These are phyloP conservation scores for Sedum album DNA, from an alignment of 164 flowering plant species.

Conservation along the genomic window DNA sequence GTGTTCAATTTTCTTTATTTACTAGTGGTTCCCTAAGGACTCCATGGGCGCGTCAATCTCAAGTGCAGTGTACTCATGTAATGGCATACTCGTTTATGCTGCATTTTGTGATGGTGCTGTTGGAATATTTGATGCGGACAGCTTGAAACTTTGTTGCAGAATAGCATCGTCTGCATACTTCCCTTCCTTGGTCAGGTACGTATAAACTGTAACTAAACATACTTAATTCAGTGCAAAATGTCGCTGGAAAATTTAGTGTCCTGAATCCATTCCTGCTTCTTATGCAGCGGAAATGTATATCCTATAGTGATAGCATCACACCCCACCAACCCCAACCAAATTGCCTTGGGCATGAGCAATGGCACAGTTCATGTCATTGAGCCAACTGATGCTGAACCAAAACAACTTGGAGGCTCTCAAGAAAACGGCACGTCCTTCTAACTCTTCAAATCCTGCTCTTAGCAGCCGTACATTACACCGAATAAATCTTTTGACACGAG, in stretches of 20 bases:
- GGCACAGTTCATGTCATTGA: too few species aligned
- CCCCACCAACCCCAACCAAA: constrained; percentile 69
- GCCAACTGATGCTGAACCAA: constrained; percentile 59
- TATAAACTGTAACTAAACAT: not conserved
- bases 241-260: not conserved
- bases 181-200: constrained; percentile 13
- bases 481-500: too few species aligned
- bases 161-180: constrained; percentile 63
- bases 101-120: constrained; percentile 71
- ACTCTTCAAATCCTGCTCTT: constrained; percentile 48
- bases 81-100: constrained; percentile 67
- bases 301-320: too few species aligned
- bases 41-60: constrained; percentile 60
- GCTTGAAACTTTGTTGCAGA: too few species aligned
- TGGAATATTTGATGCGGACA: too few species aligned
- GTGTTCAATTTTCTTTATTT: constrained; percentile 1
- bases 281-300: constrained; percentile 35
- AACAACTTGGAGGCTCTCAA: constrained; percentile 66
- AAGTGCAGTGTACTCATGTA: constrained; percentile 67
- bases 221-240: not conserved
- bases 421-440: constrained; percentile 46
- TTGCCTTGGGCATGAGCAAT: constrained; percentile 90
- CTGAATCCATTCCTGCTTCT: not conserved
- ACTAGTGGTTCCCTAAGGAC: constrained; percentile 88
- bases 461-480: constrained; percentile 34